A percentile compares a stretch with the other conserved stretches of the same genome.
These are phyloP conservation scores for Rubia balearica DNA, from an alignment of 305 asterid species.

Conservation along the genomic window DNA sequence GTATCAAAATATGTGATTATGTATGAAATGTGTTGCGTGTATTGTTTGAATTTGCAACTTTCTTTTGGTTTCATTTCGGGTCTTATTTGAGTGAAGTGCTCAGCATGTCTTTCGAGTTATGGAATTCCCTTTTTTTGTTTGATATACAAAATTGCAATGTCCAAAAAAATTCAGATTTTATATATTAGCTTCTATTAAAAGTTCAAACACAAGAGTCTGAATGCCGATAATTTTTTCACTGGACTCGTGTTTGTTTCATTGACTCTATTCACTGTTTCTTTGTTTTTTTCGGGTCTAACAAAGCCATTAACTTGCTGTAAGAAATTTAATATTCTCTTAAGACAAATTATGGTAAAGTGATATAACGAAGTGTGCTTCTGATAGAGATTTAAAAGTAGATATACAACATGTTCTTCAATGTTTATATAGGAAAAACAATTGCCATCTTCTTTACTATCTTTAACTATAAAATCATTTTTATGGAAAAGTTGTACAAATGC, in stretches of 20 bases:
- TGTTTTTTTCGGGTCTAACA: neutral
- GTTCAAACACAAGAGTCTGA: neutral
- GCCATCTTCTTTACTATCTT: no score
- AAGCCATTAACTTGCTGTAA: no score
- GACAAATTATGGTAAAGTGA: no score
- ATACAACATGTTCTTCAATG: no score
- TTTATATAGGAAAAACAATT: no score
- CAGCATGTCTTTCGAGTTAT: neutral
- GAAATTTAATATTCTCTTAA: no score
- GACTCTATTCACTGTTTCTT: neutral
- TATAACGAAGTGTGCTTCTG: no score
- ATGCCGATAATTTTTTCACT: neutral
- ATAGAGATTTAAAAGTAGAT: no score
- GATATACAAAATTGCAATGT: neutral
- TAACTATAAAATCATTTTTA: no score
- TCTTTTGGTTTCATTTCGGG: neutral
- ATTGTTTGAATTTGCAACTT: neutral
- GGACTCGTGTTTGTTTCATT: neutral
- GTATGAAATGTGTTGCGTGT: neutral
- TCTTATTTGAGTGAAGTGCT: slow-evolving; percentile 3
- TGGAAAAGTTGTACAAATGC: no score
- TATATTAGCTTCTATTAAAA: neutral
- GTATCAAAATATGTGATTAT: neutral
- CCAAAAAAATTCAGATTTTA: neutral
- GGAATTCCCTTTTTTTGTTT: neutral